Percentiles rank a stretch among this genome's conserved stretches.
Evolutionary conservation across 1,139 yeast genomes (phyloP).

Genomic region (Debaryomyces udenii): DNA sequence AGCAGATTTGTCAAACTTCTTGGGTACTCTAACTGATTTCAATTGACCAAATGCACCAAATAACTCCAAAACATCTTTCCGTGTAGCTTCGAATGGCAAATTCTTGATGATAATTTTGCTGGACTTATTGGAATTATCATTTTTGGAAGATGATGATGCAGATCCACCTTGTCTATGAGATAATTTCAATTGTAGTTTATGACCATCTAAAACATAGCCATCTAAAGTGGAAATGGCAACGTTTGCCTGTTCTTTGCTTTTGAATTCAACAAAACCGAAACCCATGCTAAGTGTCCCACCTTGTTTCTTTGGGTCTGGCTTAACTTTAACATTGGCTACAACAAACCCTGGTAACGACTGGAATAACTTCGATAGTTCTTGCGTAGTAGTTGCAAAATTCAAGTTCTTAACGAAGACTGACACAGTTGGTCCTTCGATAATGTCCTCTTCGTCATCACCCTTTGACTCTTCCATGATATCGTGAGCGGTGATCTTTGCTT

Average conservation of each 20-base stretch:
- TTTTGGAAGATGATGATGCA: conserved; percentile 25
- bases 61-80: conserved; percentile 86
- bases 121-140: conserved; percentile 44
- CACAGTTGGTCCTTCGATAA: conserved; percentile 68
- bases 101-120: conserved; percentile 91
- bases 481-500: conserved; percentile 32
- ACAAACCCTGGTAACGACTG: conserved; percentile 76
- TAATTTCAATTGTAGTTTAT: conserved; percentile 81
- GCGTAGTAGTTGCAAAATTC: conserved; percentile 76
- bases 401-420: conserved; percentile 91
- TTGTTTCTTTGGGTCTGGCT: conserved; percentile 79
- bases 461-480: conserved; percentile 25
- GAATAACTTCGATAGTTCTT: conserved; percentile 62
- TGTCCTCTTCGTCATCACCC: conserved; percentile 44
- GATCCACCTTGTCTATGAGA: conserved; percentile 68
- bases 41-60: conserved; percentile 94
- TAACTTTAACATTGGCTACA: conserved; percentile 80
- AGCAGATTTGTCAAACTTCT: conserved; percentile 91
- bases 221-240: conserved; percentile 75
- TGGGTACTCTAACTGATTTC: conserved; percentile 93
- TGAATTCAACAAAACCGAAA: conserved; percentile 93
- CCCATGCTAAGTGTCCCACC: conserved; percentile 86
- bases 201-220: conserved; percentile 84
- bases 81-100: conserved; percentile 93
- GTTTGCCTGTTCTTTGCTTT: conserved; percentile 73